Conservation (phyloP, 2,329 filamentous ascomycete species). For the Paraphaeosphaeria minitans region DNA sequence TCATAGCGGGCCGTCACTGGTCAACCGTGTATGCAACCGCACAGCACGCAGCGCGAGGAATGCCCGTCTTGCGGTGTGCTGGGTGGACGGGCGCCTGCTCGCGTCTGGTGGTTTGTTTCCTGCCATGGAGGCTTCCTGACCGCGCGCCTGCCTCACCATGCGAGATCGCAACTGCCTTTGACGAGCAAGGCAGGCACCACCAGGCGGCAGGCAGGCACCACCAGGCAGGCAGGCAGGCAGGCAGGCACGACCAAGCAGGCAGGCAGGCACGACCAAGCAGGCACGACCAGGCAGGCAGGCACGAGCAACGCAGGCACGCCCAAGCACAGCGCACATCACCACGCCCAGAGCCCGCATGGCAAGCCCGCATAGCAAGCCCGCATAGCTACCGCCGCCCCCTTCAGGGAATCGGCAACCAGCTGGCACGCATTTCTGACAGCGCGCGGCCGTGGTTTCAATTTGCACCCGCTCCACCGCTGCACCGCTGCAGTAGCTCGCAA, state of each 20-base stretch:
- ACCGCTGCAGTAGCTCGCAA: conserved; percentile 3
- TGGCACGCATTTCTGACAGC: conserved; percentile 2
- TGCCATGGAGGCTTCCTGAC: background rate
- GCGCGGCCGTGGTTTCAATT: conserved; percentile 14
- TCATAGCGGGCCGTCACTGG: conserved; percentile 2
- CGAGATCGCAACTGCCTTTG: background rate
- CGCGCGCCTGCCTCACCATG: background rate
- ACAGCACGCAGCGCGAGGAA: background rate
- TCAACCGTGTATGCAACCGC: background rate
- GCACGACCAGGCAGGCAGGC: no score
- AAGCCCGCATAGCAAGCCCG: no score
- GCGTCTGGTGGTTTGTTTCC: conserved; percentile 4
- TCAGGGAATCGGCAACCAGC: background rate
- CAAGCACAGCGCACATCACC: no score
- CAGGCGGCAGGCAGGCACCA: no score
- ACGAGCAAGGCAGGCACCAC: background rate
- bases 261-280: no score
- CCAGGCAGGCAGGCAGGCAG: no score
- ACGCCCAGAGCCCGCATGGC: background rate
- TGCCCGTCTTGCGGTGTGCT: conserved; percentile 15
- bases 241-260: no score
- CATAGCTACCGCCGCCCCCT: background rate
- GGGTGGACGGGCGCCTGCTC: no score
- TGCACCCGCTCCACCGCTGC: no score
- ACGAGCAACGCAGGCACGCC: no score